Evolutionary conservation across 108 stramenopile genomes (phyloP), one percentile per base, ranked within the genome.

Genomic region (Stephanodiscus minutulus): DNA sequence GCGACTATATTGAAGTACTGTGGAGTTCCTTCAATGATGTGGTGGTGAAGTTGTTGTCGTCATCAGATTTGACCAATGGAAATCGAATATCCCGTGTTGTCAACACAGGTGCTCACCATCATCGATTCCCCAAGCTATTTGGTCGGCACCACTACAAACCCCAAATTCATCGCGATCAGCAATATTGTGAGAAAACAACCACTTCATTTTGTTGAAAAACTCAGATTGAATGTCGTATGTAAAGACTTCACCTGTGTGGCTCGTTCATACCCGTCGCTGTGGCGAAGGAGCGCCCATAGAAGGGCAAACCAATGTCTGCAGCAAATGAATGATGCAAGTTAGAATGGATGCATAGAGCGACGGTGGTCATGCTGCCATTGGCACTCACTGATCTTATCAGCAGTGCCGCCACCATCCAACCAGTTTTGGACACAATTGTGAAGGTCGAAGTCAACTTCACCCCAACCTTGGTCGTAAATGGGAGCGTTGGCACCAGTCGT

Each of bases 1-100:
- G 65, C 28, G 33, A 82, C 27, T 55, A 83, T 83, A 36, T 83
- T 83, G 63, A 70, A 80, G 29, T 72, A 83, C 41, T 80, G 78
- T 27, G 82, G 82, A 28, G 73, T 74, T 22, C 80, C 76, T 70
- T 70, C 20, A 41, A 39, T 21, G 28, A 47, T 27, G 6, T 49
- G 44, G 17, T n/a, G 7, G 37, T 9, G 48, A 64, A 47, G 41
- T 31, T 39, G 11, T 39, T 39, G 39, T 39, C 5, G 10, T 1
- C 39, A 36, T 47, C 28, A 49, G 36, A 15, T 58, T 18, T 13
- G 28, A 18, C 20, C 17, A 58, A 35, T n/a, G 35, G 11, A 24
- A 33, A 37, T 18, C 18, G 18, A 29, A 13, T 17, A 35, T 36
- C 29, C 10, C 15, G 31, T 29, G 1, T 6, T 36, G 15, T 29